Evolutionary conservation across 306 rosid genomes (phyloP).

Genomic region (Geum urbanum): DNA sequence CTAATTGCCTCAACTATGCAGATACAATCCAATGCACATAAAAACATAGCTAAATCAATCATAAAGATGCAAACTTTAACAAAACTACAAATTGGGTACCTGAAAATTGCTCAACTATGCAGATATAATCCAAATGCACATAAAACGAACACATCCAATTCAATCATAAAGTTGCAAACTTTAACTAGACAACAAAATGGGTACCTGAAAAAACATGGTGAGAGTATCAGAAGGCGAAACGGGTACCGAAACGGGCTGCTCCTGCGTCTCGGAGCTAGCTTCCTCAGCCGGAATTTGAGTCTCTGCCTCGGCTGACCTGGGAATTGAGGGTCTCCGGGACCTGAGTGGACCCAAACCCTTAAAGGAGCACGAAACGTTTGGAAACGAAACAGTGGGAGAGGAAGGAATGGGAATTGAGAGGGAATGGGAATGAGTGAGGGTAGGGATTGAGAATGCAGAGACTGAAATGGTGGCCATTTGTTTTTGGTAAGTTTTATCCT

Average conservation of each 20-base stretch:
- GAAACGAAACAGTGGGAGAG: constrained; percentile 28
- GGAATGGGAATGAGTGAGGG: constrained; percentile 2
- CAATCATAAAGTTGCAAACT: not conserved
- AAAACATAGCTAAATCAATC: too few relatives aligned
- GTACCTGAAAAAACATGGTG: constrained; percentile 84
- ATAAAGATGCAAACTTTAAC: too few relatives aligned
- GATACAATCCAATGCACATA: not conserved
- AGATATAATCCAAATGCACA: too few relatives aligned
- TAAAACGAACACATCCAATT: not conserved
- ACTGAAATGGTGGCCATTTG: constrained; percentile 49
- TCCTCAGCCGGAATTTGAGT: constrained; percentile 31
- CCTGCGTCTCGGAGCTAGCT: constrained; percentile 8
- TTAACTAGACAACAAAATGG: not conserved
- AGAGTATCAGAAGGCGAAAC: constrained; percentile 76
- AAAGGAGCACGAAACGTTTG: constrained; percentile 27
- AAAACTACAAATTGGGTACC: too few relatives aligned
- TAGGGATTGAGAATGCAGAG: constrained; percentile 32
- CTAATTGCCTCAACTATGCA: not conserved
- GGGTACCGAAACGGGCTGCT: constrained; percentile 63
- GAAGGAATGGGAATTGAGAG: constrained; percentile 5
- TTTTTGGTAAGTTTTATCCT: constrained; percentile 6
- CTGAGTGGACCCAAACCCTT: constrained; percentile 15
- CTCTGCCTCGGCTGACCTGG: constrained; percentile 48
- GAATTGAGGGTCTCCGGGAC: constrained; percentile 23
- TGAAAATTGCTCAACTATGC: too few relatives aligned